Percentiles rank a stretch among this genome's conserved stretches.
Evolutionary conservation across 108 stramenopile species (phyloP).

Genomic region (Epithemia pelagica): DNA sequence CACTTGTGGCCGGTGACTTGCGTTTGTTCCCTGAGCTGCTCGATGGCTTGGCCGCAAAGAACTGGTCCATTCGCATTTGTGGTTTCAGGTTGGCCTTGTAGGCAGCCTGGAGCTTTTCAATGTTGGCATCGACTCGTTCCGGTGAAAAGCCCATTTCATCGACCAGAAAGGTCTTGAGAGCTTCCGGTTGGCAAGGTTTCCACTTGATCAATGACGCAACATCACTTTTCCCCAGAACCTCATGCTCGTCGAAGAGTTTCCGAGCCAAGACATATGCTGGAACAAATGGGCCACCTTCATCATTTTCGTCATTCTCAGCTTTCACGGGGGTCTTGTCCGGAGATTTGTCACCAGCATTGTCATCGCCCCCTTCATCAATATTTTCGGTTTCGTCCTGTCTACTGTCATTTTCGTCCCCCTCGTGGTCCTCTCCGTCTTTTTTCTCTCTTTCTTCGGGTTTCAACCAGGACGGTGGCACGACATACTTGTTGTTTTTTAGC

Average conservation of each 20-base stretch:
- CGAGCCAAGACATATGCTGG: conserved; percentile 84
- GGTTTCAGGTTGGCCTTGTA: conserved; percentile 68
- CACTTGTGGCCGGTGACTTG: not conserved
- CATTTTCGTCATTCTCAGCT: conserved; percentile 21
- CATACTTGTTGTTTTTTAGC: conserved; percentile 63
- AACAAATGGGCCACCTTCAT: conserved; percentile 30
- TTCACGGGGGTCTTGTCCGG: conserved; percentile 18
- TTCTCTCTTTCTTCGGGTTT: conserved; percentile 40
- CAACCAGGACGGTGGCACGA: conserved; percentile 76
- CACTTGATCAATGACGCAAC: conserved; percentile 50
- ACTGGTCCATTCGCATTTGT: conserved; percentile 85
- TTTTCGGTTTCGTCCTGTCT: conserved; percentile 24
- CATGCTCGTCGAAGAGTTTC: conserved; percentile 81
- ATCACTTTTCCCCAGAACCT: conserved; percentile 56
- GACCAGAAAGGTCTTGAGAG: conserved; percentile 76
- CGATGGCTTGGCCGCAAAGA: conserved; percentile 62
- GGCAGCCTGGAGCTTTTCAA: conserved; percentile 89
- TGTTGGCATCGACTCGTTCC: conserved; percentile 80
- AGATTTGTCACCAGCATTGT: conserved; percentile 14
- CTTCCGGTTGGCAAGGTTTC: conserved; percentile 70
- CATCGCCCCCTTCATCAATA: conserved; percentile 28
- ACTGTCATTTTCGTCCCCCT: conserved; percentile 30
- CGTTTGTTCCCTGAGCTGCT: not conserved
- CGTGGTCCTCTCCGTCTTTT: conserved; percentile 30
- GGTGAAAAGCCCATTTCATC: conserved; percentile 89